Evolutionary conservation across 495 filamentous ascomycete genomes (phyloP).

Genomic region (Trichocladium uniseriatum): DNA sequence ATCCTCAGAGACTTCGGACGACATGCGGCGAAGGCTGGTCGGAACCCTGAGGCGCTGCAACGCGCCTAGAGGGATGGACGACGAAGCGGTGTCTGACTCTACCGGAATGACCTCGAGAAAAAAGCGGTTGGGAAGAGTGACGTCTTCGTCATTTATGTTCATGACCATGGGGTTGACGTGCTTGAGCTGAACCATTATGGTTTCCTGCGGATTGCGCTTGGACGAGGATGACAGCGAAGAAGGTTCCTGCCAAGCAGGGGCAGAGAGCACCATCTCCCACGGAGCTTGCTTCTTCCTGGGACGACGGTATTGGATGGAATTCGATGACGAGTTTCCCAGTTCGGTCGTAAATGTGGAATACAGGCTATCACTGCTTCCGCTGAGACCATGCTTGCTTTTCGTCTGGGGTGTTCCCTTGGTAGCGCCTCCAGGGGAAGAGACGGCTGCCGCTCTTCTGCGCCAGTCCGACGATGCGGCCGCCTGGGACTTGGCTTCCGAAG

Average conservation of each 20-base stretch:
- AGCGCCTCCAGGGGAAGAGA: background rate
- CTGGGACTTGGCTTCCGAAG: slow-evolving; percentile 12
- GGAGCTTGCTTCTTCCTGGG: slow-evolving; percentile 6
- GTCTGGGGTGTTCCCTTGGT: background rate
- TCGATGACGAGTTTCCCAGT: slow-evolving; percentile 5
- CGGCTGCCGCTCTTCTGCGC: slow-evolving; percentile 15
- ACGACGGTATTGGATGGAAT: background rate
- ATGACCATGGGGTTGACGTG: slow-evolving; percentile 15
- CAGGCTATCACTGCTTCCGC: slow-evolving; percentile 5
- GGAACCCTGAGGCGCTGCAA: slow-evolving; percentile 8
- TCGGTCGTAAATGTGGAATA: background rate
- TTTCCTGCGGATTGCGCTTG: background rate
- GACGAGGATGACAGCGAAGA: background rate
- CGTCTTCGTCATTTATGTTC: slow-evolving; percentile 17
- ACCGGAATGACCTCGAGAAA: slow-evolving; percentile 16
- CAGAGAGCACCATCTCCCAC: slow-evolving; percentile 20
- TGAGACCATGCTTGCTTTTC: background rate
- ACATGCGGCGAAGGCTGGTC: background rate
- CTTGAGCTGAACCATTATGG: slow-evolving; percentile 11
- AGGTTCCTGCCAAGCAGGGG: slow-evolving; percentile 6
- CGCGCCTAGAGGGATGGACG: slow-evolving; percentile 1
- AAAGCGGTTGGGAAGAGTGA: slow-evolving; percentile 19
- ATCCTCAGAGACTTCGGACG: background rate
- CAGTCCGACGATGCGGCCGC: slow-evolving; percentile 22
- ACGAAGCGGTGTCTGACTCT: background rate